Evolutionary conservation across 768 basidiomycete species (phyloP).

Genomic region (Russula compacta): DNA sequence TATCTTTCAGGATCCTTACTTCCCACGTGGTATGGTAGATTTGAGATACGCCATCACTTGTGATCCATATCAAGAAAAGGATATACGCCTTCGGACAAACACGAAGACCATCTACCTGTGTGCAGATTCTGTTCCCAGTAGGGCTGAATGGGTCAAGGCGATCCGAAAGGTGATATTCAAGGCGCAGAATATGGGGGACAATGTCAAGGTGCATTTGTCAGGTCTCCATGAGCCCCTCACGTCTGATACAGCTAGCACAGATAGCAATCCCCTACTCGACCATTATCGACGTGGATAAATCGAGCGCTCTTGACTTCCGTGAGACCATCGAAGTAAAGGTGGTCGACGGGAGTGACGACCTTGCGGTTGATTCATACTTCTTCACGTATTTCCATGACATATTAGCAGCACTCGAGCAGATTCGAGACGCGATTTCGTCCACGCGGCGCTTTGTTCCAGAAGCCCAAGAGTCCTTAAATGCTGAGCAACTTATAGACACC

Average conservation of each 20-base stretch:
- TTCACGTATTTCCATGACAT: slow-evolving; percentile 92
- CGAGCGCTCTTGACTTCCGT: slow-evolving; percentile 87
- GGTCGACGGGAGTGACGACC: slow-evolving; percentile 69
- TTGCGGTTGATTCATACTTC: slow-evolving; percentile 80
- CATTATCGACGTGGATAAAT: slow-evolving; percentile 82
- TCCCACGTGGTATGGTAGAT: slow-evolving; percentile 93
- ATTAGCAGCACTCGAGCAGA: slow-evolving; percentile 65
- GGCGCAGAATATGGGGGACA: slow-evolving; percentile 92
- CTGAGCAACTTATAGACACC: slow-evolving; percentile 45
- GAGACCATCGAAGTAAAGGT: slow-evolving; percentile 95
- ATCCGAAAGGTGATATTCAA: slow-evolving; percentile 92
- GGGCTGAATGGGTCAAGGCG: slow-evolving; percentile 94
- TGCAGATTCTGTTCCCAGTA: slow-evolving; percentile 73
- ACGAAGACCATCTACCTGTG: slow-evolving; percentile 63
- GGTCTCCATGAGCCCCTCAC: background rate
- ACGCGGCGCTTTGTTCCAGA: slow-evolving; percentile 34
- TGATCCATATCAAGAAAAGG: slow-evolving; percentile 68
- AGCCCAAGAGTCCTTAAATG: slow-evolving; percentile 23
- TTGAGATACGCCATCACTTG: slow-evolving; percentile 88
- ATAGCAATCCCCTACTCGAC: slow-evolving; percentile 92
- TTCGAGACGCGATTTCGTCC: slow-evolving; percentile 62
- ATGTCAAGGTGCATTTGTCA: slow-evolving; percentile 61
- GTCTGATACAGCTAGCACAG: slow-evolving; percentile 28
- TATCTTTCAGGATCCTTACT: slow-evolving; percentile 79
- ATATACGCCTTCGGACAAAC: slow-evolving; percentile 76